Evolutionary conservation across 78 protist genomes (phyloP), one percentile per base, ranked within the genome.

Genomic region (Cavenderia fasciculata): DNA sequence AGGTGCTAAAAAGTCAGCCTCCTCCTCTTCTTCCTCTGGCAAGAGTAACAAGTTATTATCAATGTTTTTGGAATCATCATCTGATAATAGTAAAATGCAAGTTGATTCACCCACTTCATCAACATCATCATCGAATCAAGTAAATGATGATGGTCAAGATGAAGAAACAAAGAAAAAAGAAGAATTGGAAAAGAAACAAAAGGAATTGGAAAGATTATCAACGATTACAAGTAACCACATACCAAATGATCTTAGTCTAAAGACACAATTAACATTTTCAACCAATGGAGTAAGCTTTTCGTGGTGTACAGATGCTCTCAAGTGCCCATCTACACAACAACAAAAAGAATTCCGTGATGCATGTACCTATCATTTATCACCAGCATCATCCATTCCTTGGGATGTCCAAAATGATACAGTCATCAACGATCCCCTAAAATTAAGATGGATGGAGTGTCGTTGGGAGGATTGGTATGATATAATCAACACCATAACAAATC

Each of bases 181-280:
- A n/a, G n/a, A n/a, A n/a, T n/a, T n/a, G n/a, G n/a, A n/a, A n/a
- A n/a, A n/a, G n/a, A n/a, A n/a, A n/a, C n/a, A n/a, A n/a, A n/a
- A n/a, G n/a, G n/a, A n/a, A n/a, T n/a, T n/a, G n/a, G n/a, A n/a
- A n/a, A n/a, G n/a, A n/a, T n/a, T n/a, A n/a, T n/a, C n/a, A n/a
- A n/a, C n/a, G n/a, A n/a, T n/a, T n/a, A n/a, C n/a, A n/a, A 27
- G 72, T 43, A 43, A 27, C 54, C 36, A 38, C 6, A 23, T 82
- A 16, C 89, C 89, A 40, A 10, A 68, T 6, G 89, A 82, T 23
- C 61, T 51, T 4, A 68, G 89, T 68, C 31, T 82, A 38, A 82
- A 82, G 36, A 49, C 72, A 19, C 41, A 40, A 12, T 29, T 54
- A 19, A 46, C 63, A 43, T 44, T 82, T 21, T 59, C 59, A 36